phyloP scores from a whole-genome alignment of 106 monocot genomes.

The Triglochin maritima region DNA sequence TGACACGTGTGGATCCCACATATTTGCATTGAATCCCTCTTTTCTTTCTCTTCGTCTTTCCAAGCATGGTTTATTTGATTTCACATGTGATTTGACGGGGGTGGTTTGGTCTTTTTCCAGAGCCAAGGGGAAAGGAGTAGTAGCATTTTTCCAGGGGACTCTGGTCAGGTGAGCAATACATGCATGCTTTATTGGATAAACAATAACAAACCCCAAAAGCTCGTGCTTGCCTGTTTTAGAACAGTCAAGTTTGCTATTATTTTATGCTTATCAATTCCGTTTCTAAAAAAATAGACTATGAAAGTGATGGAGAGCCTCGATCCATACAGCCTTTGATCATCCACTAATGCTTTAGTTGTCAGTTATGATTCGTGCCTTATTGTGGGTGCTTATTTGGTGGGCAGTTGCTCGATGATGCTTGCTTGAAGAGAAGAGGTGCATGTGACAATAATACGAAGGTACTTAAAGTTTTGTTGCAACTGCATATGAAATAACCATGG shows the following conservation, averaged over 20 bases:
- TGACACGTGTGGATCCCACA: no score
- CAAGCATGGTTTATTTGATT: neutral
- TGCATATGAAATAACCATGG: no score
- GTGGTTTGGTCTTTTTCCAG: conserved; percentile 24
- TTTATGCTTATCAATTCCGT: neutral
- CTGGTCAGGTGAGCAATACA: conserved; percentile 62
- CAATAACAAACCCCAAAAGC: neutral
- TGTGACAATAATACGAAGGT: conserved; percentile 30
- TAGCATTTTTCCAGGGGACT: conserved; percentile 64
- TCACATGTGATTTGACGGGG: neutral
- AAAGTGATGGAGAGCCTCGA: neutral
- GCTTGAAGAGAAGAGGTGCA: conserved; percentile 26
- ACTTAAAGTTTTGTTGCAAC: no score
- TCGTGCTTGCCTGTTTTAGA: neutral
- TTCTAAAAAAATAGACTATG: no score
- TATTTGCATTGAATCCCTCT: no score
- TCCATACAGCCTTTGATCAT: neutral
- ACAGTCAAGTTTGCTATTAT: neutral
- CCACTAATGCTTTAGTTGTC: neutral
- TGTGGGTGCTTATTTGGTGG: conserved; percentile 2
- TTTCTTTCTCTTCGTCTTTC: neutral
- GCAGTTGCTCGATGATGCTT: conserved; percentile 29
- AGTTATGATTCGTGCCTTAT: no score
- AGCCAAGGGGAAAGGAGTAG: conserved; percentile 41
- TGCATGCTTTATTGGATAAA: conserved; percentile 9